Evolutionary conservation across 768 basidiomycete species (phyloP).

Genomic region (Mycena latifolia): DNA sequence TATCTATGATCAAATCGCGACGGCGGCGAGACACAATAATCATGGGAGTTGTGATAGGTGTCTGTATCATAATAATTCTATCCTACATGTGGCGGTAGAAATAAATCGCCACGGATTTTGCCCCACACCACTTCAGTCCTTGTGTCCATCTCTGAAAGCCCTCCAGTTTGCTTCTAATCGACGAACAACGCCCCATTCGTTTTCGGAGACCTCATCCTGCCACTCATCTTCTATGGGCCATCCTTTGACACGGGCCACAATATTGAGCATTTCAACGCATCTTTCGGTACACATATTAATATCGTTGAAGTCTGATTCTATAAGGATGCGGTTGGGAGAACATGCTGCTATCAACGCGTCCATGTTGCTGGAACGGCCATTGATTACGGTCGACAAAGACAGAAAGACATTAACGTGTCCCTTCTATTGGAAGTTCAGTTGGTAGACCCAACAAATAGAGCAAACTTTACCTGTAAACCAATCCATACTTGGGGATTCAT

Average conservation of each 20-base stretch:
- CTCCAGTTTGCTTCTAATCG: conserved; percentile 81
- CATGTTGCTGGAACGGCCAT: conserved; percentile 76
- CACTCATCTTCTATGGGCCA: conserved; percentile 81
- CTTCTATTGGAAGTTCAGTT: conserved; percentile 56
- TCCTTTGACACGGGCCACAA: conserved; percentile 79
- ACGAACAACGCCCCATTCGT: conserved; percentile 73
- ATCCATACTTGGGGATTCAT: conserved; percentile 82
- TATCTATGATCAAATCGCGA: conserved; percentile 93
- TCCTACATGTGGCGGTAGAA: conserved; percentile 60
- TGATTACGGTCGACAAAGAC: conserved; percentile 90
- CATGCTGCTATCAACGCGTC: conserved; percentile 74
- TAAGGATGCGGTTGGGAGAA: conserved; percentile 76
- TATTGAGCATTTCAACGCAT: conserved; percentile 84
- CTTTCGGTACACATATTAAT: conserved; percentile 66
- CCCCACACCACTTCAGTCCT: neutral
- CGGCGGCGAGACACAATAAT: conserved; percentile 92
- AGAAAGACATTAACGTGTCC: conserved; percentile 84
- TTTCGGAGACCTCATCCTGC: conserved; percentile 51
- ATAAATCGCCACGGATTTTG: conserved; percentile 1
- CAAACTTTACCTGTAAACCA: conserved; percentile 73
- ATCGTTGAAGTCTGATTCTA: conserved; percentile 88
- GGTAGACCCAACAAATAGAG: neutral
- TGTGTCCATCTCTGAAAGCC: conserved; percentile 55
- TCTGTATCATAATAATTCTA: conserved; percentile 74
- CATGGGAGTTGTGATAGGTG: conserved; percentile 88